Conservation (phyloP, 2,329 filamentous ascomycete species). For the Penicillium sp. region DNA sequence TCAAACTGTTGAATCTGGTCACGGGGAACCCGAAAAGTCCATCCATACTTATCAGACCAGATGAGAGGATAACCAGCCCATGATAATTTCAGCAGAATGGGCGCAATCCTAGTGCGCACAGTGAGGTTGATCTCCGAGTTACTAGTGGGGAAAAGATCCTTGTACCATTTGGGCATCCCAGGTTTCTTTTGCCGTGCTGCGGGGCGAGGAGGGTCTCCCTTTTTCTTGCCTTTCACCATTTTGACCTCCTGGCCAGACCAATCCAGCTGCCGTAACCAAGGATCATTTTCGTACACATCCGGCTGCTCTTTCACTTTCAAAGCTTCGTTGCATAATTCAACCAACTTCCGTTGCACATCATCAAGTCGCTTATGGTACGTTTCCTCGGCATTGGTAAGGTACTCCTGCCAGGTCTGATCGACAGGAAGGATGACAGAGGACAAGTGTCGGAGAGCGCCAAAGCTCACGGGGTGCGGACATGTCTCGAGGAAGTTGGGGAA, state of each 20-base stretch:
- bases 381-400: conserved; percentile 75
- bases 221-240: conserved; percentile 89
- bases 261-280: conserved; percentile 89
- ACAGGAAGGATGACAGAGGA: conserved; percentile 89
- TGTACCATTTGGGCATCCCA: conserved; percentile 95
- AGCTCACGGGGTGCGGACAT: conserved; percentile 95
- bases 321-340: conserved; percentile 71
- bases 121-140: conserved; percentile 66
- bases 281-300: conserved; percentile 69
- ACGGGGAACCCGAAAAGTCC: conserved; percentile 76
- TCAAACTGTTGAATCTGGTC: conserved; percentile 61
- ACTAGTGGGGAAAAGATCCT: conserved; percentile 71
- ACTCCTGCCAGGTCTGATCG: conserved; percentile 79
- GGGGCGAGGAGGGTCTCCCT: conserved; percentile 70
- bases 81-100: conserved; percentile 72
- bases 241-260: conserved; percentile 91
- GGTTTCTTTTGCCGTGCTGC: conserved; percentile 85
- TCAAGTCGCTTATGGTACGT: conserved; percentile 74
- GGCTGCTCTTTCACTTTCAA: conserved; percentile 66
- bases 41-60: conserved; percentile 91
- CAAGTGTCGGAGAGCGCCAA: conserved; percentile 87
- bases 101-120: conserved; percentile 81
- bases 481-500: conserved; percentile 84
- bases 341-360: conserved; percentile 70
- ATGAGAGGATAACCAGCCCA: conserved; percentile 88